These are phyloP conservation scores for Ceratocystis diversiconidia DNA, from an alignment of 2,329 filamentous ascomycete genomes.

Conservation along the genomic window DNA sequence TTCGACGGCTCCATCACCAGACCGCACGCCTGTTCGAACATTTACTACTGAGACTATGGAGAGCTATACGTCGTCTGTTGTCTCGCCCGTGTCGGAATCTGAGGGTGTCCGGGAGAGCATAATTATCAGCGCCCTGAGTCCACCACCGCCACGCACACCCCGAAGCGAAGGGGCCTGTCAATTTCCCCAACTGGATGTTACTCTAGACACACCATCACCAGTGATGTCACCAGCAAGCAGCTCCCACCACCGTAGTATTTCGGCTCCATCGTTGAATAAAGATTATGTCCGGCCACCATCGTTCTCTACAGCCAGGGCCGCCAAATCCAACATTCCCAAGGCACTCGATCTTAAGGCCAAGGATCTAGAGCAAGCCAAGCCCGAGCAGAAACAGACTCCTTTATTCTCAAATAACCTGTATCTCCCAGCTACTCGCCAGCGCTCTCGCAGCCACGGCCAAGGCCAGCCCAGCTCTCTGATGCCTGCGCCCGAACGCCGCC, in stretches of 20 bases:
- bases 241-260: conserved; percentile 12
- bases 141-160: background rate
- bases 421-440: conserved; percentile 11
- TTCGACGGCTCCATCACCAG: background rate
- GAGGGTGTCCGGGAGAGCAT: background rate
- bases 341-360: conserved; percentile 1
- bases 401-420: conserved; percentile 16
- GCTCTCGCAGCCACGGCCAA: conserved; percentile 7
- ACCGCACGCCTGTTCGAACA: background rate
- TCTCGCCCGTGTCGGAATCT: conserved; percentile 1
- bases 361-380: background rate
- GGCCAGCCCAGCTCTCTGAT: background rate
- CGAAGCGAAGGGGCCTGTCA: background rate
- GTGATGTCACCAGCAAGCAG: background rate
- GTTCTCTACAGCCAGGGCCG: background rate
- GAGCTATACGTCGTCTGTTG: conserved; percentile 15
- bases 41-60: conserved; percentile 13
- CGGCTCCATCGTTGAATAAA: conserved; percentile 5
- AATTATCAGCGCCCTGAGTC: conserved; percentile 14
- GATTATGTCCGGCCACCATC: background rate
- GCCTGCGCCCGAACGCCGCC: background rate
- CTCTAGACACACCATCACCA: conserved; percentile 12
- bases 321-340: background rate
- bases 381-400: conserved; percentile 13
- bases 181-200: conserved; percentile 2